Conservation (phyloP, 2,329 filamentous ascomycete genomes). For the Zymoseptoria ardabiliae region DNA sequence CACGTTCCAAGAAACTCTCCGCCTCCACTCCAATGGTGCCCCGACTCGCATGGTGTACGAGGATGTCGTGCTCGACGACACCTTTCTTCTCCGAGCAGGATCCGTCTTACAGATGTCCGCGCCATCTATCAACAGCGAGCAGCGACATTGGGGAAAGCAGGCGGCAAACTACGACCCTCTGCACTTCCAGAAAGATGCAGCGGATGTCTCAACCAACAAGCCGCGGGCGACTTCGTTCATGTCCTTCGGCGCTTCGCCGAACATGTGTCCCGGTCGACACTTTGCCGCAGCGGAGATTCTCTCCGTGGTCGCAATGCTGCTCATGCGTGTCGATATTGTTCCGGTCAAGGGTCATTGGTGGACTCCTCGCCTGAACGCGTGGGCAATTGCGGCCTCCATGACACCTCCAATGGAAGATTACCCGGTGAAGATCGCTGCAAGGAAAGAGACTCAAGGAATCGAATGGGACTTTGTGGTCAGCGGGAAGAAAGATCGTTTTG, state of each 20-base stretch:
- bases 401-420: background rate
- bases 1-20: slow-evolving; percentile 41
- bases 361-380: background rate
- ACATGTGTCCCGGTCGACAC: background rate
- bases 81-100: slow-evolving; percentile 39
- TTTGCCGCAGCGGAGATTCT: background rate
- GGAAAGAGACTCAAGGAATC: background rate
- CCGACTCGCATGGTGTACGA: too few species aligned
- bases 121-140: slow-evolving; percentile 37
- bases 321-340: background rate
- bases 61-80: slow-evolving; percentile 16
- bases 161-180: too few species aligned
- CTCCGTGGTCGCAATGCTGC: background rate
- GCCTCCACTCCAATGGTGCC: slow-evolving; percentile 23
- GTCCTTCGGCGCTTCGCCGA: background rate
- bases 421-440: background rate
- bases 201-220: background rate
- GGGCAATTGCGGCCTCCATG: background rate
- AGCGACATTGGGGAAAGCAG: too few species aligned
- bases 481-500: background rate
- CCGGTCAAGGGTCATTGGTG: background rate
- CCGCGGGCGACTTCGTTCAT: background rate
- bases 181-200: too few species aligned
- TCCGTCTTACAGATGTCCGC: slow-evolving; percentile 40
- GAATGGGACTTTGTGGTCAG: background rate